Evolutionary conservation across 2,329 filamentous ascomycete species (phyloP), one percentile per base, ranked within the genome.

Genomic region (Cordyceps farinosa): DNA sequence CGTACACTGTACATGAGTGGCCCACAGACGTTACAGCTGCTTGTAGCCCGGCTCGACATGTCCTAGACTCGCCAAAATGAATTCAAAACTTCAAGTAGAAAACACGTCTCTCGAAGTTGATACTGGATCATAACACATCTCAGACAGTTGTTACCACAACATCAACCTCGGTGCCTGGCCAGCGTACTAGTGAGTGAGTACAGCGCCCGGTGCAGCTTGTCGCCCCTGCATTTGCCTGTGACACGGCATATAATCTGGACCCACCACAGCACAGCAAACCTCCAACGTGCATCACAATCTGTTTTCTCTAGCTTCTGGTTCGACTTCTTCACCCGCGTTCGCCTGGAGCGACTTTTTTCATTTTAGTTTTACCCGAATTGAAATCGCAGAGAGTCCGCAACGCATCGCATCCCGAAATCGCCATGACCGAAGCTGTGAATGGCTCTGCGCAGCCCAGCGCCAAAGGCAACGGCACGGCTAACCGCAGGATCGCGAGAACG

Each of bases 391-490:
- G 52, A 10, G 52, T 30, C 6, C 27, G 15, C 32, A 36, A 22
- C 51, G n/a, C 9, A 34, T 13, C 52, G n/a, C 17, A 55, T 55
- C 22, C 36, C 53, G 30, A 56, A 4, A 32, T 27, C 5, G 67
- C 67, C 69, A 78, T 79, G 77, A 73, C 70, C 67, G 71, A 75
- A 68, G 65, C 73, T 63, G 72, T 73, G 65, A 82, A 79, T 69
- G 78, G 79, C 68, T 73, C 76, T 57, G 67, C 72, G 60, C 76
- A 77, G 58, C 64, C 66, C 51, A 75, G 75, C 63, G 71, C 70
- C 56, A 72, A 75, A 65, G 64, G 70, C 51, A 74, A 74, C 61
- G 71, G 71, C 72, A 76, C 64, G 65, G 66, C 67, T 13, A 48
- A 9, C 22, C 70, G 70, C 66, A 68, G 64, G 40, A 53, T 60